Evolutionary conservation across 805 yeast genomes (phyloP), one percentile per base, ranked within the genome.

Genomic region (Teunomyces aglyptinius): DNA sequence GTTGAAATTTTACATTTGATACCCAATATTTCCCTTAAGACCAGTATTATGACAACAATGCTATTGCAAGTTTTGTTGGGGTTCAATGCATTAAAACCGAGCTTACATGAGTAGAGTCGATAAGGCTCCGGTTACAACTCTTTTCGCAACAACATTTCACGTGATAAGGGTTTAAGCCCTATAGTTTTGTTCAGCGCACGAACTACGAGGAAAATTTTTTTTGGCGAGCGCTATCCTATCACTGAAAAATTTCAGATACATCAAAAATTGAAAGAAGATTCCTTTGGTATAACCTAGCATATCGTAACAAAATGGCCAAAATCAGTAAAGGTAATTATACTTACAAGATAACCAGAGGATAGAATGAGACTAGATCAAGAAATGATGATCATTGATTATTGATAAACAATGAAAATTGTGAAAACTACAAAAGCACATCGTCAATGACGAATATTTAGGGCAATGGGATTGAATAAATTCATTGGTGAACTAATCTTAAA

Each of bases 261-360:
- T 36, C 39, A 36, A 16, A 31, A 36, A 26, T 36, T 36, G 39
- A 36, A 36, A 36, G 39, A 36, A 36, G 39, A 36, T 36, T 36
- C 16, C 39, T 36, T 36, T 36, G 39, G 39, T 36, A 36, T 20
- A 20, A 36, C 28, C 39, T 36, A 36, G 39, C 39, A 36, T 40
- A 48, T 48, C 45, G 40, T 38, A 58, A 59, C 44, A 74, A 68
- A 71, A 79, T 79, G 83, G 83, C 81, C 77, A 79, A 79, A 73
- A 72, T 78, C 73, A 77, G 82, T 72, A 78, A 77, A 70, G 83
- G 83, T 78, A 78, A 59, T 59, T 70, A 61, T 51, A 28, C n/a
- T 27, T 8, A 15, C 35, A 40, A 28, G 16, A 26, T 12, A 26
- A 27, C 8, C 28, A 38, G 41, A 24, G 32, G 35, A 18, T 18